These are phyloP conservation scores for Solanum habrochaites DNA, from an alignment of 257 asterid genomes.

Conservation along the genomic window DNA sequence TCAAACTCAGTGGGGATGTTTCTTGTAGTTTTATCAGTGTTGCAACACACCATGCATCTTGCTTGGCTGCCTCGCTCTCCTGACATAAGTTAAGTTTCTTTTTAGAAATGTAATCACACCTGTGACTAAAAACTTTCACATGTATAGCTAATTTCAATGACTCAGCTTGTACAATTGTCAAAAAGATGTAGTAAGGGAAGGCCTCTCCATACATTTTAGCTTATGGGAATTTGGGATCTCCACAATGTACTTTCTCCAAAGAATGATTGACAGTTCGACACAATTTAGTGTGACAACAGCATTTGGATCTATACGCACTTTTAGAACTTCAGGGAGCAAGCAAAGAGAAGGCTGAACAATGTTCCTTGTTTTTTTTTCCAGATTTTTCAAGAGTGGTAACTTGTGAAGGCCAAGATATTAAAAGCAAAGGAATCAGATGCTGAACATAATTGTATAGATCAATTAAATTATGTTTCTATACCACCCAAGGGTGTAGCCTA, in stretches of 20 bases:
- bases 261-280: neutral
- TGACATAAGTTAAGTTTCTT: constrained; percentile 7
- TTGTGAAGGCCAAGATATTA: neutral
- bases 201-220: neutral
- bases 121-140: neutral
- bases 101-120: neutral
- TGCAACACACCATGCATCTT: constrained; percentile 56
- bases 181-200: neutral
- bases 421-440: neutral
- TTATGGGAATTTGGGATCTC: neutral
- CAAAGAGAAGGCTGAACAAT: neutral
- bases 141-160: neutral
- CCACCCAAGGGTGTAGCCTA: neutral
- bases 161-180: neutral
- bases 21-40: constrained; percentile 65
- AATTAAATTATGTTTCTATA: neutral
- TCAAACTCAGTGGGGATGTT: constrained; percentile 83
- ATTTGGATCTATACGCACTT: neutral
- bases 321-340: neutral
- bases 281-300: neutral
- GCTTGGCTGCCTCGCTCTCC: constrained; percentile 72
- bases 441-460: neutral
- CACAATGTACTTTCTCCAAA: neutral
- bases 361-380: neutral
- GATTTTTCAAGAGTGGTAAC: neutral